Evolutionary conservation across 2,329 filamentous ascomycete species (phyloP), one percentile per base, ranked within the genome.

Genomic region (Annulohypoxylon truncatum): DNA sequence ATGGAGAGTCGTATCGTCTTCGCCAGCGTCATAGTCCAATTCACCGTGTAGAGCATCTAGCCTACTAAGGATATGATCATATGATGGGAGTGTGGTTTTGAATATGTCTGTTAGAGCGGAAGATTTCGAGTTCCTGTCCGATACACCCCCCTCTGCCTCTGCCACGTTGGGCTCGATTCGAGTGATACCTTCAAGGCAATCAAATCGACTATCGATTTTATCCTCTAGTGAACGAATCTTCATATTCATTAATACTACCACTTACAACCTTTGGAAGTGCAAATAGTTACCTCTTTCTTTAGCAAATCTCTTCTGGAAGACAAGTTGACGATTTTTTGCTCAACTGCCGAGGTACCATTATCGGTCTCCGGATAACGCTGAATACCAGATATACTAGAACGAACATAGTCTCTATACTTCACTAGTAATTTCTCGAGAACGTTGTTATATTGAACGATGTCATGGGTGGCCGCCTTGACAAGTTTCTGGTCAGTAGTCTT

Each of bases 11-110:
- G 42, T 26, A 18, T 71, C 64, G 18, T 70, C 59, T 13, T 66
- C 59, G 3, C 52, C 31, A 3, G 53, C 24, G 9, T 70, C 67
- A 13, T 61, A 38, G n/a, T 67, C 58, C 6, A 75, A 35, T 63
- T 74, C 72, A 31, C 51, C 46, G 5, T 68, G 66, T n/a, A 75
- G 61, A 15, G 67, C 72, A 26, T 72, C 64, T 6, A 75, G 62
- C 38, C 68, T 74, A 33, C 57, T 62, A 20, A 75, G 64, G 13
- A 75, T 68, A 31, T 69, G 66, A 48, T 74, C 72, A 51, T 73
- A 71, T 13, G 71, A 68, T 8, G 46, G 29, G 10, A 67, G 35
- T 12, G 62, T 64, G 9, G 55, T 42, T 44, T 61, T 63, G 35
- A 64, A 57, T 24, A 69, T 22, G 42, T 57, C 51, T n/a, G 53